Base-by-base conservation (phyloP, 2,329 filamentous ascomycete genomes). In the Claviceps sp. region DNA sequence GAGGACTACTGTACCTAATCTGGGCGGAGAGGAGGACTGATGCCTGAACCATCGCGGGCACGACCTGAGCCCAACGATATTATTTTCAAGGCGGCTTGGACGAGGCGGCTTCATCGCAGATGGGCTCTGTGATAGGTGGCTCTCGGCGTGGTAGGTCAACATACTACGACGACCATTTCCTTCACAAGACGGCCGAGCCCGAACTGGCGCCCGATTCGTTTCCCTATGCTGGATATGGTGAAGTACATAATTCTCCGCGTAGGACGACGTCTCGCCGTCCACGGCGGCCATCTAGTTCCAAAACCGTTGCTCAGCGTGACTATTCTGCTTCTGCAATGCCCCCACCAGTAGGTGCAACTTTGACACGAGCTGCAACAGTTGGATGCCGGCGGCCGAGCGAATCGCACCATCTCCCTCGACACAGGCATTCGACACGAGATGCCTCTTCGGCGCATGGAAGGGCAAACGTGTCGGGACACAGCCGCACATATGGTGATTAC, bases 191-290 rank as follows among this genome's bases (percentile, higher is more conserved):
- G 37, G 47, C 55, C 44, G 55, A 54, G 44, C 52, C 52, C 26
- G 54, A 30, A 20, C 49, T 47, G 55, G 54, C 45, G 54, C 56
- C 54, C 58, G 55, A 63, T 57, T 59, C 61, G 55, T 56, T 56
- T 56, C 60, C 64, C 59, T 61, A 60, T 60, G 55, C 57, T 54
- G 57, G 59, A 51, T 57, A 48, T 57, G 60, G 58, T 53, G 52
- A 54, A 52, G 55, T 67, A 65, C 63, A 66, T 61, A 67, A 63
- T 52, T 58, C 59, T 56, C 59, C 58, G 57, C 59, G 63, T 57
- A 59, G 60, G 57, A 59, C 62, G 47, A 52, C 60, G 56, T 54
- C 59, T 57, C 55, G 55, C 58, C 51, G 54, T 54, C 44, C 57
- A 52, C 55, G 58, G 47, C 46, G 59, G 50, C 42, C 37, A 20